phyloP scores from a whole-genome alignment of 257 asterid species.

The Ballota nigra region DNA sequence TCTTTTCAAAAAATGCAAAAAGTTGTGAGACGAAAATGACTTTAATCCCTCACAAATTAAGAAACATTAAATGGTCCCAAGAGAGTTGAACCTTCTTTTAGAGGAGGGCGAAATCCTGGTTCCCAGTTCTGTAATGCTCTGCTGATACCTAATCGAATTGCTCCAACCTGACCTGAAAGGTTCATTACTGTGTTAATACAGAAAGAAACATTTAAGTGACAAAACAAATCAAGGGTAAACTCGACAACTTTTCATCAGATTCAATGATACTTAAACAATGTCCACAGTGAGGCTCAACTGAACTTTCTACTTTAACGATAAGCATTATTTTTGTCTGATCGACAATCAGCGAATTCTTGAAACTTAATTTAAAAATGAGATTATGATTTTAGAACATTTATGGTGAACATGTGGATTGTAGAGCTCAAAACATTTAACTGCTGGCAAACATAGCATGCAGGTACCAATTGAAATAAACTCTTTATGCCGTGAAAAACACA shows the following conservation, averaged over 20 bases:
- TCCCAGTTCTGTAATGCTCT: conserved; percentile 95
- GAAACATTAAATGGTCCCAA: not conserved
- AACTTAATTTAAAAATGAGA: not conserved
- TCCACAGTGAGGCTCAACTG: not conserved
- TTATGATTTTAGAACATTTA: not conserved
- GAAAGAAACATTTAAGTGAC: not conserved
- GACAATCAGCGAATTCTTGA: not conserved
- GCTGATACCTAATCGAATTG: conserved; percentile 85
- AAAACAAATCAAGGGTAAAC: not conserved
- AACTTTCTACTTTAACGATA: not conserved
- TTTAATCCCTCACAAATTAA: too few relatives aligned
- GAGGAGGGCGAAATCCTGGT: conserved; percentile 88
- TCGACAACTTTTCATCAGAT: not conserved
- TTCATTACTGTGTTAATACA: conserved; percentile 1
- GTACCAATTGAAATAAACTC: too few relatives aligned
- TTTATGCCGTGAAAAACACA: not conserved
- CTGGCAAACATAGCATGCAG: not conserved
- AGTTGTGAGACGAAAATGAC: too few relatives aligned
- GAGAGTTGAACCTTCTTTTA: conserved; percentile 64
- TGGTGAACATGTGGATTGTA: not conserved
- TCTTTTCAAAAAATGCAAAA: too few relatives aligned
- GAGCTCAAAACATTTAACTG: not conserved
- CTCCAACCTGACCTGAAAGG: conserved; percentile 96
- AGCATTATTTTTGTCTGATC: not conserved
- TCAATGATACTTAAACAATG: not conserved